These are phyloP conservation scores for Zhuliangozyma parablackwelliae DNA, from an alignment of 1,139 yeast genomes.

Conservation along the genomic window DNA sequence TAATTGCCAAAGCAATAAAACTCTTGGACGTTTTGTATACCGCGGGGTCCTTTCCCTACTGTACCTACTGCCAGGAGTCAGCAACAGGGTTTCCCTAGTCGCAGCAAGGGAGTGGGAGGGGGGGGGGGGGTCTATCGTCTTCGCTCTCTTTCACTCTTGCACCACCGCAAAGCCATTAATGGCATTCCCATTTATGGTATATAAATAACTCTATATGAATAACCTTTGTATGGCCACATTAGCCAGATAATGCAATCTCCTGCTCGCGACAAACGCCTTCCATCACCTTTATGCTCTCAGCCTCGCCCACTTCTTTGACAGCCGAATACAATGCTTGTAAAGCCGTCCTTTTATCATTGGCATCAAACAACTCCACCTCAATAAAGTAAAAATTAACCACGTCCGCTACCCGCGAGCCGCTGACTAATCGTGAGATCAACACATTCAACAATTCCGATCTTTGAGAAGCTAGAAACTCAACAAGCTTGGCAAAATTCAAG, in stretches of 20 bases:
- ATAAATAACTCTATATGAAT: too few species aligned
- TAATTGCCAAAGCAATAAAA: too few species aligned
- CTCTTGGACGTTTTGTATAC: too few species aligned
- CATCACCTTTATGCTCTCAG: neutral
- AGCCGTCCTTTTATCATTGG: constrained; percentile 14
- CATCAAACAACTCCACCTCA: constrained; percentile 19
- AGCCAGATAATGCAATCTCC: neutral
- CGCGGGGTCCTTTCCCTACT: too few species aligned
- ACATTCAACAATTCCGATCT: constrained; percentile 24
- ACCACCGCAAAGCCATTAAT: too few species aligned
- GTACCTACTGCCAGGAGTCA: too few species aligned
- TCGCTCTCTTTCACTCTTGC: too few species aligned
- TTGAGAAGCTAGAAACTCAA: constrained; percentile 24
- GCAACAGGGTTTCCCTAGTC: too few species aligned
- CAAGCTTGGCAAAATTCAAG: constrained; percentile 21
- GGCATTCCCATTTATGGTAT: too few species aligned
- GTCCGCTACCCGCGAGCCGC: constrained; percentile 12
- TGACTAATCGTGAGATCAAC: constrained; percentile 25
- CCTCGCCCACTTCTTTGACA: constrained; percentile 15
- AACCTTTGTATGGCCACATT: too few species aligned
- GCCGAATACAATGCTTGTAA: constrained; percentile 16
- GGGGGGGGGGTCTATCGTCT: too few species aligned
- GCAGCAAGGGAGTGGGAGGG: too few species aligned
- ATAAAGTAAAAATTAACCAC: constrained; percentile 27
- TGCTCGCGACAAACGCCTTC: constrained; percentile 1